Conservation (phyloP, 1,284 basidiomycete genomes). For the Cutaneotrichosporon dermatis region DNA sequence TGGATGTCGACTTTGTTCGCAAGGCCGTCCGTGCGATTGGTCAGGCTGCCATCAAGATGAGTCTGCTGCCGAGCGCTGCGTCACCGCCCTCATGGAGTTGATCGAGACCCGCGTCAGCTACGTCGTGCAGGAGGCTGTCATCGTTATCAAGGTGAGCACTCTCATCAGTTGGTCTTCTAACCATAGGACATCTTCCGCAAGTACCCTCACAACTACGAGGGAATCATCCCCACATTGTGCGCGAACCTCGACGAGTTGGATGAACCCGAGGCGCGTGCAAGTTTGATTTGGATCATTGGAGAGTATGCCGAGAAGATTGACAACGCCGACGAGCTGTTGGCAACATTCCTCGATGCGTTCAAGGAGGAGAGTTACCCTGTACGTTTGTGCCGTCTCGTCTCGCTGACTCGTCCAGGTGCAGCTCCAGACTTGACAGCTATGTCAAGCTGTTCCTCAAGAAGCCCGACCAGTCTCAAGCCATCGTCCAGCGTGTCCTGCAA, state of each 20-base stretch:
- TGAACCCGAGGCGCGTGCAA: slow-evolving; percentile 92
- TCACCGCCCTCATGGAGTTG: slow-evolving; percentile 76
- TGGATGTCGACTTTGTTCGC: slow-evolving; percentile 95
- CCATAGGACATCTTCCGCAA: slow-evolving; percentile 82
- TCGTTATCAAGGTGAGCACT: slow-evolving; percentile 71
- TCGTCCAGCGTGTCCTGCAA: slow-evolving; percentile 93
- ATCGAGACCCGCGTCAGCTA: slow-evolving; percentile 93
- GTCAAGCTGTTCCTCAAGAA: slow-evolving; percentile 98
- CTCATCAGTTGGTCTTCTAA: not conserved
- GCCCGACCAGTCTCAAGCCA: slow-evolving; percentile 77
- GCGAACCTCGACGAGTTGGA: slow-evolving; percentile 87
- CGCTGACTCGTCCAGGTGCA: slow-evolving; percentile 64
- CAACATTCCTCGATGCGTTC: slow-evolving; percentile 86
- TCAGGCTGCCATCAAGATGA: slow-evolving; percentile 98
- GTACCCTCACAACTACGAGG: slow-evolving; percentile 95
- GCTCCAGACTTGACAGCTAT: slow-evolving; percentile 89
- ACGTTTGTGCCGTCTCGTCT: slow-evolving; percentile 25
- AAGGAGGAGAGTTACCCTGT: slow-evolving; percentile 81
- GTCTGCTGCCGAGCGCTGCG: slow-evolving; percentile 80
- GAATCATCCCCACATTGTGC: slow-evolving; percentile 87
- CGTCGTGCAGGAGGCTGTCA: slow-evolving; percentile 94
- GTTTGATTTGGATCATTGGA: slow-evolving; percentile 97
- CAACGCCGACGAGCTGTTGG: slow-evolving; percentile 90
- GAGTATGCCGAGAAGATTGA: slow-evolving; percentile 96
- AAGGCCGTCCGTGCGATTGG: slow-evolving; percentile 97